These are phyloP conservation scores for Striga hermonthica DNA, from an alignment of 305 asterid genomes.

Conservation along the genomic window DNA sequence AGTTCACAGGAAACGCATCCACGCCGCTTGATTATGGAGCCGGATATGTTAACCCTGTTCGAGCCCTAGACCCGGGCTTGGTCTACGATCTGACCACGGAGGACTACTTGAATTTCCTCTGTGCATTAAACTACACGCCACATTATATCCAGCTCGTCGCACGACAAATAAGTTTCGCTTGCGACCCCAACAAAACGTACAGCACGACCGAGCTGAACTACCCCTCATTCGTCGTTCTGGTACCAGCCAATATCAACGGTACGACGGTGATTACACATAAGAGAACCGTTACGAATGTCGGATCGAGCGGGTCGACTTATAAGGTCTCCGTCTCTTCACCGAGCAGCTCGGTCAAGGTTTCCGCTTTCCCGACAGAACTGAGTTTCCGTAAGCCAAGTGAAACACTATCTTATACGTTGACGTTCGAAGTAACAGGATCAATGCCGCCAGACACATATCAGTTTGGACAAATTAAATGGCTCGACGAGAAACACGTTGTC, in stretches of 20 bases:
- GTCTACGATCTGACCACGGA: constrained; percentile 47
- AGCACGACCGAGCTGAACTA: constrained; percentile 57
- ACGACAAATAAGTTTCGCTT: not conserved
- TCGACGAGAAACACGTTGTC: constrained; percentile 55
- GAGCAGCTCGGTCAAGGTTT: constrained; percentile 46
- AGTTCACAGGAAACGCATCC: constrained; percentile 38
- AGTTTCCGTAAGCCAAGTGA: constrained; percentile 44
- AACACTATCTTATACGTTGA: constrained; percentile 57
- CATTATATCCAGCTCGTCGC: constrained; percentile 45
- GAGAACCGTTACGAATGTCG: constrained; percentile 68
- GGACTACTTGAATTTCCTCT: constrained; percentile 52
- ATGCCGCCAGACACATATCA: not conserved
- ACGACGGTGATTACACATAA: constrained; percentile 37
- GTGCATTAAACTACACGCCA: constrained; percentile 55
- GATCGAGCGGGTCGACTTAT: constrained; percentile 46
- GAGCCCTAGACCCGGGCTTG: constrained; percentile 67
- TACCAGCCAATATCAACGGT: constrained; percentile 27
- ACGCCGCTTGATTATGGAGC: constrained; percentile 65
- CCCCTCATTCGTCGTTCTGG: constrained; percentile 67
- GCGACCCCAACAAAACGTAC: constrained; percentile 32
- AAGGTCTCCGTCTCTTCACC: constrained; percentile 47
- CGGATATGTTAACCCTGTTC: constrained; percentile 61
- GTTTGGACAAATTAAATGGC: constrained; percentile 57
- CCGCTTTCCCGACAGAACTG: constrained; percentile 46
- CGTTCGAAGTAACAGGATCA: constrained; percentile 55